These are phyloP conservation scores for Trichoderma breve DNA, from an alignment of 2,329 filamentous ascomycete species.

Conservation along the genomic window DNA sequence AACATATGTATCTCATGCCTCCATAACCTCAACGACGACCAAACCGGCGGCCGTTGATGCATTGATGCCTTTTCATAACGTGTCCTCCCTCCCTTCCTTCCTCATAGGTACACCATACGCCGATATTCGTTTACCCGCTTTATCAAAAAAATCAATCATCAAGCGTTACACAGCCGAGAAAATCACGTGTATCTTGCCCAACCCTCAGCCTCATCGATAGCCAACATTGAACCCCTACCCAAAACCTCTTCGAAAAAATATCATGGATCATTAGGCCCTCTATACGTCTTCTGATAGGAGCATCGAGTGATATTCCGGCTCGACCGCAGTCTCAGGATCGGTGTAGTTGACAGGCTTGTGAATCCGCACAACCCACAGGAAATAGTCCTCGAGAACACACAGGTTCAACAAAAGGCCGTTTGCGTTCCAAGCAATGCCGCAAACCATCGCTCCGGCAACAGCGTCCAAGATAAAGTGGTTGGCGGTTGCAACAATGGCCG, in stretches of 20 bases:
- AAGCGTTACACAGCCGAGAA: neutral
- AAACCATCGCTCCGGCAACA: conserved; percentile 65
- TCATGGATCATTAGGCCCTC: neutral
- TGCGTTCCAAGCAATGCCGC: conserved; percentile 59
- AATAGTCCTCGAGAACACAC: conserved; percentile 65
- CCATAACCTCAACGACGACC: neutral
- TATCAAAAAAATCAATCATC: neutral
- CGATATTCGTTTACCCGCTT: conserved; percentile 13
- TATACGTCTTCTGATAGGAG: conserved; percentile 2
- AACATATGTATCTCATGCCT: neutral
- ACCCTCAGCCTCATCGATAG: neutral
- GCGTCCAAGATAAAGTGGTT: conserved; percentile 74
- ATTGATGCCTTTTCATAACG: neutral
- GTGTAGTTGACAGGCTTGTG: conserved; percentile 58
- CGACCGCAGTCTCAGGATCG: conserved; percentile 37
- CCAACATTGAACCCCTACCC: neutral
- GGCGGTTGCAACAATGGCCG: conserved; percentile 68
- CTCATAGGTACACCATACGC: neutral
- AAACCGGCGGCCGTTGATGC: neutral
- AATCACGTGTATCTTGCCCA: neutral
- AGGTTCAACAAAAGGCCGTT: conserved; percentile 60
- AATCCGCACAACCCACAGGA: conserved; percentile 60
- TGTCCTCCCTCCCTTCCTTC: neutral
- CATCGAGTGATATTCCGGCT: conserved; percentile 32
- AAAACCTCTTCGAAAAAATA: neutral